Base-by-base conservation (phyloP, 176 grass and related monocot species). In the Carex scoparia region DNA sequence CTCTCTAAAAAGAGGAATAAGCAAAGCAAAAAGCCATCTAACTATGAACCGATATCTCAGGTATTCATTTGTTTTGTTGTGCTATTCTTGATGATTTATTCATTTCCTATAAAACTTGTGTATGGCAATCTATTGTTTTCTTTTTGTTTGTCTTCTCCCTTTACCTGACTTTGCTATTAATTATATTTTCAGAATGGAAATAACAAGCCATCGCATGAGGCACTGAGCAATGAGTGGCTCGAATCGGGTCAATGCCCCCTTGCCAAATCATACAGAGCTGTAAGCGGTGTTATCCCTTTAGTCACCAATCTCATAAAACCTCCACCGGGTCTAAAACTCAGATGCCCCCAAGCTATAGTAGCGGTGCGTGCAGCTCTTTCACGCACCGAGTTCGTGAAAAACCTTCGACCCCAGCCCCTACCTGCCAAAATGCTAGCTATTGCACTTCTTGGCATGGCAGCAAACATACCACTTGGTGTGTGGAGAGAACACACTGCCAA, bases 401-500 rank as follows among this genome's bases (percentile, higher is more conserved):
- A 87, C 53, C 96, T 99, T 38, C 93, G 96, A 19, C 96, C 96
- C 15, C 93, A 99, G 58, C 88, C 93, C 1, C 82, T 99, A n/a
- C 91, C 88, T 0, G 5, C 93, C n/a, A 99, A 99, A 87, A 92
- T 95, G 91, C 66, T 99, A 64, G 91, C 93, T 18, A 94, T 99
- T 51, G 93, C 90, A 14, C 79, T 99, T 28, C 91, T 99, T 0
- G 96, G 96, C 19, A 99, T 99, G 93, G 96, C 96, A 27, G 93
- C 79, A n/a, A 99, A 99, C 61, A 85, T 99, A 33, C 96, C 96
- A 55, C 91, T 99, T 31, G 96, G 96, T 16, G 84, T 99, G 56
- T 99, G 96, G 96, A 84, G 96, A 31, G 96, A 93, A 79, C 96
- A 99, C 84, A 94, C 91, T 1, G 71, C 91, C 85, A 99, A 99